Evolutionary conservation across 306 rosid genomes (phyloP).

Genomic region (Nissolia schottii): DNA sequence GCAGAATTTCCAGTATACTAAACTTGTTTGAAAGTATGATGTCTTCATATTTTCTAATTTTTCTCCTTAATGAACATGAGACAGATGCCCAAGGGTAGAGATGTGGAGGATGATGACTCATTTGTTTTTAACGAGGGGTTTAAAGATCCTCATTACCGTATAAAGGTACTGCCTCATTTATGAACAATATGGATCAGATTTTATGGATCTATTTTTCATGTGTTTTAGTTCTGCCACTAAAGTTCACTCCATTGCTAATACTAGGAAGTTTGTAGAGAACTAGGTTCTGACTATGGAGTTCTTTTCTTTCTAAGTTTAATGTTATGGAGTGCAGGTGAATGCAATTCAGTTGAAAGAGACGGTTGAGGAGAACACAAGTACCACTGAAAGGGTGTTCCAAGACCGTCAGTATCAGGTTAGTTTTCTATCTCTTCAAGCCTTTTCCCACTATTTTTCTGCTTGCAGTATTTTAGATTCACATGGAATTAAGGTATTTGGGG

Average conservation of each 20-base stretch:
- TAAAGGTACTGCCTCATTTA: slow-evolving; percentile 55
- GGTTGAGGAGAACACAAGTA: slow-evolving; percentile 95
- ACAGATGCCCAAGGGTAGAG: slow-evolving; percentile 94
- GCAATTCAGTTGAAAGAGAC: slow-evolving; percentile 99
- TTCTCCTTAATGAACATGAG: slow-evolving; percentile 13
- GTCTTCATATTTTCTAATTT: neutral
- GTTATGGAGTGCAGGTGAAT: slow-evolving; percentile 64
- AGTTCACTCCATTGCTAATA: neutral
- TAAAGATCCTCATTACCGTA: slow-evolving; percentile 90
- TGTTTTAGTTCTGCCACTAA: neutral
- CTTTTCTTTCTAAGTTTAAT: slow-evolving; percentile 20
- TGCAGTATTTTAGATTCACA: neutral
- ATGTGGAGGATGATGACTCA: slow-evolving; percentile 86
- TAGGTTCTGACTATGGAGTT: neutral
- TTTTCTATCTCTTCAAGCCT: neutral
- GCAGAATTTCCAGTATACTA: neutral
- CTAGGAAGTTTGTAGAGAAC: neutral
- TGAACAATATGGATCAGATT: neutral
- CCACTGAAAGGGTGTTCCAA: slow-evolving; percentile 97
- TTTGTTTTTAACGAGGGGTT: slow-evolving; percentile 76
- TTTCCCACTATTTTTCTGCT: neutral
- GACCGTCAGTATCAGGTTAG: slow-evolving; percentile 98
- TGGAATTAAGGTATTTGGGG: neutral
- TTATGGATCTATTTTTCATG: slow-evolving; percentile 1
- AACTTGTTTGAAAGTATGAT: neutral